phyloP scores from a whole-genome alignment of 192 early-diverging fungal species.

The Coemansia asiatica region DNA sequence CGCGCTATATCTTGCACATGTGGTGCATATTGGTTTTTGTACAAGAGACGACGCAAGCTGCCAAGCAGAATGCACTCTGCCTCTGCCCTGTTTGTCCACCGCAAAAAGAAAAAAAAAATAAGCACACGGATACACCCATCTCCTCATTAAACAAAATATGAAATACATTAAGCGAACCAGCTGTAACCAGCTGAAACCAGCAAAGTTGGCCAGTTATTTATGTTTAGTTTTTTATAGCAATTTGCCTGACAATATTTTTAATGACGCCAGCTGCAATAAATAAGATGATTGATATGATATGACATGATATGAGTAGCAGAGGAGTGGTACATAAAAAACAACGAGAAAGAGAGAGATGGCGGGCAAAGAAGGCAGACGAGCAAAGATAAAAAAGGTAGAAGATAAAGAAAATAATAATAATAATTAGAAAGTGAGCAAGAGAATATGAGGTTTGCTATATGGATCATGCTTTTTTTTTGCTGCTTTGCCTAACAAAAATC shows the following conservation, averaged over 20 bases:
- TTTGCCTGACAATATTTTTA: not conserved
- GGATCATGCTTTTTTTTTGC: no score
- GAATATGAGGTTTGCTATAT: no score
- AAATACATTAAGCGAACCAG: slow-evolving; percentile 2
- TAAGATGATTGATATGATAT: no score
- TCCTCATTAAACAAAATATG: not conserved
- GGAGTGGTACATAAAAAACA: not conserved
- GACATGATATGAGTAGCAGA: not conserved
- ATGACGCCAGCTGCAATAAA: not conserved
- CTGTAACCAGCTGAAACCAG: slow-evolving; percentile 1
- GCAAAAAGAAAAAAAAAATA: no score
- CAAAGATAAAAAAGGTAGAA: not conserved
- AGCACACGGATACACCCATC: slow-evolving; percentile 1
- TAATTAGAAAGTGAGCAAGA: not conserved
- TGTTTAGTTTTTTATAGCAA: not conserved
- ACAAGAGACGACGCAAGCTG: not conserved
- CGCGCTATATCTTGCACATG: not conserved
- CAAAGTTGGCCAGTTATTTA: no score
- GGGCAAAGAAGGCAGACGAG: not conserved
- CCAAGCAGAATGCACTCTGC: not conserved
- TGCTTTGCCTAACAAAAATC: not conserved
- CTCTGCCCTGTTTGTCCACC: not conserved
- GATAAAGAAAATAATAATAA: not conserved
- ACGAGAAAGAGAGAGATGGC: not conserved
- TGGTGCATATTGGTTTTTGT: not conserved